Evolutionary conservation across 2,329 filamentous ascomycete species (phyloP).

Genomic region (Calonectria ilicicola): DNA sequence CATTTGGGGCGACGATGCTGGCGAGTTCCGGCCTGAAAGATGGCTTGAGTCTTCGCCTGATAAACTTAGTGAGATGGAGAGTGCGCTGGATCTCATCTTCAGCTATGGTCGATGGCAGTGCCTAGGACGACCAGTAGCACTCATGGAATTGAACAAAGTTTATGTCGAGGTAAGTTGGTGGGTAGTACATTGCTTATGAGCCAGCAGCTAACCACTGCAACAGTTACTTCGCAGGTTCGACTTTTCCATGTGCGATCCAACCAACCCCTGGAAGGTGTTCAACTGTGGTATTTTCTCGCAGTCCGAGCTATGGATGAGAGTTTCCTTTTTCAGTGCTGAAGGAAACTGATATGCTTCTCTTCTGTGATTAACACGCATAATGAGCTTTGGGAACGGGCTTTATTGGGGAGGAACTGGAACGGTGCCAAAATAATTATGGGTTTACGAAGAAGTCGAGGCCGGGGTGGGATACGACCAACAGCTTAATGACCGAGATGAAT

Average conservation of each 20-base stretch:
- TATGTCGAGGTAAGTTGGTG: slow-evolving; percentile 53
- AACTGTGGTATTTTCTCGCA: slow-evolving; percentile 48
- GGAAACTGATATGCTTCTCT: neutral
- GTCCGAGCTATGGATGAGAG: slow-evolving; percentile 44
- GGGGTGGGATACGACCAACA: too few relatives aligned
- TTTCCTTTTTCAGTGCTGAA: neutral
- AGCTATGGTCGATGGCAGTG: slow-evolving; percentile 54
- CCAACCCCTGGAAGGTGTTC: slow-evolving; percentile 46
- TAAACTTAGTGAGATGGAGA: slow-evolving; percentile 49
- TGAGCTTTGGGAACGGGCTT: neutral
- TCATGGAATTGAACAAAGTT: slow-evolving; percentile 54
- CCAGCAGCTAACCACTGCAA: neutral
- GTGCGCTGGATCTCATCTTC: slow-evolving; percentile 53
- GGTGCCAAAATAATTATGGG: neutral
- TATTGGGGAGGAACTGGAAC: neutral
- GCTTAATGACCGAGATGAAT: too few relatives aligned
- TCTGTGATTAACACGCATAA: neutral
- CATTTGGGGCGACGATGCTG: slow-evolving; percentile 50
- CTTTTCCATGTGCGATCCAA: slow-evolving; percentile 45
- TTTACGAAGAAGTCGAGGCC: neutral
- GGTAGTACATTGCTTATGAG: neutral
- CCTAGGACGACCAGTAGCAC: slow-evolving; percentile 52
- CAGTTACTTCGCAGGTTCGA: slow-evolving; percentile 49
- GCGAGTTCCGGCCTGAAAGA: slow-evolving; percentile 49
- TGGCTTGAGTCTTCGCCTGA: slow-evolving; percentile 52